A percentile compares a stretch with the other conserved stretches of the same genome.
Conservation (phyloP, 73 alveolate genomes). For the Paramecium primaurelia region DNA sequence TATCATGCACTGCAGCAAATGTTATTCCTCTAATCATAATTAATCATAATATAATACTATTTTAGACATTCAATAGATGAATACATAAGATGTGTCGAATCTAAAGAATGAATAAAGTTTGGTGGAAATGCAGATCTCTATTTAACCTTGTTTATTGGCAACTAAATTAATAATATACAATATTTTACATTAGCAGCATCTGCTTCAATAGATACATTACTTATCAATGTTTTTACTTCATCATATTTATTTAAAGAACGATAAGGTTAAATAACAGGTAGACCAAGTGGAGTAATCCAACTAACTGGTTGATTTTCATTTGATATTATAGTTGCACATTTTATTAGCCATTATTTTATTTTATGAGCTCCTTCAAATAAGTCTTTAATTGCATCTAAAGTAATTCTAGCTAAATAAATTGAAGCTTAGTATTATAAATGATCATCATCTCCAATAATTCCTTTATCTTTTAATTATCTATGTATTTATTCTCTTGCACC, state of each 20-base stretch:
- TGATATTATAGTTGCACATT: constrained; percentile 87
- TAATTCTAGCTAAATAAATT: constrained; percentile 76
- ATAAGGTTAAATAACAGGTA: constrained; percentile 54
- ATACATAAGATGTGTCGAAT: constrained; percentile 92
- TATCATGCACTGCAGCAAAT: constrained; percentile 94
- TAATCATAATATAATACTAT: neutral
- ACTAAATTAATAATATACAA: neutral
- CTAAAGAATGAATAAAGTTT: constrained; percentile 86
- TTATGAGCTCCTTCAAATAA: constrained; percentile 87
- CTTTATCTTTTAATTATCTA: constrained; percentile 78
- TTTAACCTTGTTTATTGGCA: constrained; percentile 80
- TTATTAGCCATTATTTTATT: constrained; percentile 83
- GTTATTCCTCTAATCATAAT: constrained; percentile 59
- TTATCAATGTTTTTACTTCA: constrained; percentile 35
- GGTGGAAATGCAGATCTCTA: constrained; percentile 94
- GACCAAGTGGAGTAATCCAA: constrained; percentile 91
- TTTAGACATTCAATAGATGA: constrained; percentile 83
- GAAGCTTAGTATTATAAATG: constrained; percentile 72
- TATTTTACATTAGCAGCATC: constrained; percentile 35
- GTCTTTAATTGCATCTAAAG: constrained; percentile 82
- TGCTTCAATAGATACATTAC: neutral
- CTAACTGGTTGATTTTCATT: constrained; percentile 69
- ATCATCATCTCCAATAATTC: constrained; percentile 60
- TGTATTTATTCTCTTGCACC: constrained; percentile 89
- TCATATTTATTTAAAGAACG: constrained; percentile 32